Percentiles rank a stretch among this genome's conserved stretches.
Evolutionary conservation across 805 yeast species (phyloP).

Genomic region (Saccharomyces kudriavzevii): DNA sequence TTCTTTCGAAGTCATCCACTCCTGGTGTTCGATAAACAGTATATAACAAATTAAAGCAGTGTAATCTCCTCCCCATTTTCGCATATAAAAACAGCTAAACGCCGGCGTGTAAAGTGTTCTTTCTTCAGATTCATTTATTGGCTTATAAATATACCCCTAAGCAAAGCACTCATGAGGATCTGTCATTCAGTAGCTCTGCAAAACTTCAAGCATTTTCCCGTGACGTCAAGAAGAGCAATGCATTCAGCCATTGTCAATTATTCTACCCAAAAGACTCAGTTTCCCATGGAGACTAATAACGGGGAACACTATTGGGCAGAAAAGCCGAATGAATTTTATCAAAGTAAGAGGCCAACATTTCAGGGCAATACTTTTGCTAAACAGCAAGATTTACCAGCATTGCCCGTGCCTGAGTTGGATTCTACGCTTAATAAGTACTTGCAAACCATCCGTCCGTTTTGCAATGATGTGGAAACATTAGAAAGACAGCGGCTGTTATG

Average conservation of each 20-base stretch:
- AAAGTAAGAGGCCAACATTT: conserved; percentile 16
- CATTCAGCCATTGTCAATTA: background rate
- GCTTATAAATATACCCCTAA: background rate
- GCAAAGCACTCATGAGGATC: background rate
- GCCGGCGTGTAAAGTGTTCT: background rate
- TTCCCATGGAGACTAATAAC: conserved; percentile 21
- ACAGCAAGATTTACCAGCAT: conserved; percentile 67
- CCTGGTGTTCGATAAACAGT: background rate
- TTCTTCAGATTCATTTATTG: background rate
- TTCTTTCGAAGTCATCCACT: background rate
- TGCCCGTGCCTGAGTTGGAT: conserved; percentile 79
- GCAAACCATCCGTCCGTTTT: conserved; percentile 62
- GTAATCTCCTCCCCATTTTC: background rate
- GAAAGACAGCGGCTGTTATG: conserved; percentile 47
- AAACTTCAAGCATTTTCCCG: background rate
- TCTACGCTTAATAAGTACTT: conserved; percentile 65
- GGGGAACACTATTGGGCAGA: conserved; percentile 23
- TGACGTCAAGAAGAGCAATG: background rate
- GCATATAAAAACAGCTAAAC: background rate
- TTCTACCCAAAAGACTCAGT: background rate
- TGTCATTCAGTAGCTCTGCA: background rate
- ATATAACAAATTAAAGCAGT: background rate
- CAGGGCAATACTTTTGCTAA: conserved; percentile 65
- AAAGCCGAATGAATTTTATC: conserved; percentile 17
- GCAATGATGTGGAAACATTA: conserved; percentile 43